Base-by-base conservation (phyloP, 352 stramenopile species). In the Lagenidium giganteum region DNA sequence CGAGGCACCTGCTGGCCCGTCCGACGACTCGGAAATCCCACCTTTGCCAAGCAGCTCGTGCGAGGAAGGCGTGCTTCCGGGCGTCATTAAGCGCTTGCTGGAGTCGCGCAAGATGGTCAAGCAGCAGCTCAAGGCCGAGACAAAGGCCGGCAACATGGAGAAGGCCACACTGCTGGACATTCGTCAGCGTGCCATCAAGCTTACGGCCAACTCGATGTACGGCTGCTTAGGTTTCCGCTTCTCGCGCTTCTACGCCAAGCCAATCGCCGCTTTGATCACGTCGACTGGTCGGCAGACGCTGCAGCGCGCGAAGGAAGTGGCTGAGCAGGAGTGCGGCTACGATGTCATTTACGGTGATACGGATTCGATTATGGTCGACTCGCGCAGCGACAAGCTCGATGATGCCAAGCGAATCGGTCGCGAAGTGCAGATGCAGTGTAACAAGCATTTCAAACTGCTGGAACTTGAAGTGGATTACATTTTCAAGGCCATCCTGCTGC, bases 191-290 rank as follows among this genome's bases (percentile, higher is more conserved):
- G 97, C 97, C 13, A 93, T 99, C 35, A 99, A 99, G 60, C 70
- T 99, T 29, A 99, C 96, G 14, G 97, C 97, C 45, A 99, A 99
- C 83, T 98, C 95, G 5, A 99, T 99, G 97, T 99, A 99, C 58
- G 97, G 97, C 46, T 99, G 97, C 67, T 81, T 99, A 17, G 97
- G 97, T 42, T 99, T 99, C 65, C 95, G 90, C 11, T 92, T 97
- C 61, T 99, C 94, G 30, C 88, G 97, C 3, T 99, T 99, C 61
- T 99, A 98, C 59, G 96, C 96, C 16, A 97, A 98, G 57, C 95
- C 96, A 13, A 98, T 99, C 54, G 97, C 97, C 34, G 96, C 96
- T 12, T 70, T 99, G n/a, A 96, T 99, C 48, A 99, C 97, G 39
- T 94, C 94, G 21, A 98, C 98, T 56, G 97, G 97, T 34, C 87